Conservation (phyloP, 148 eudicot species). For the Rheum nobile region DNA sequence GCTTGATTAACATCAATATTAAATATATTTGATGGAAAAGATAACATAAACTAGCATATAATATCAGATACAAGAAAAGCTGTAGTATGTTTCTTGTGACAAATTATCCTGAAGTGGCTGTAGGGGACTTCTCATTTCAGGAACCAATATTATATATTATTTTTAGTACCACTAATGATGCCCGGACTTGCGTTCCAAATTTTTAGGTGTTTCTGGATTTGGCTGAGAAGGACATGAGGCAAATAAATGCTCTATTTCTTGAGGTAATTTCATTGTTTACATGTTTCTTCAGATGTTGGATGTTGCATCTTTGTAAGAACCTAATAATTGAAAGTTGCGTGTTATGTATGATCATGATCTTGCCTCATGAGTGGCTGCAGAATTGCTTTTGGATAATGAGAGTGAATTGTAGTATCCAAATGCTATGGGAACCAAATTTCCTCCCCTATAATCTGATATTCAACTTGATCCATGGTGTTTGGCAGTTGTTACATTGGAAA, state of each 20-base stretch:
- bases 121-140: neutral
- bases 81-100: neutral
- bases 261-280: conserved; percentile 51
- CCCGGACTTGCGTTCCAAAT: conserved; percentile 8
- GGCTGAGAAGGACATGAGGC: conserved; percentile 74
- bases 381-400: neutral
- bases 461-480: neutral
- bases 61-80: neutral
- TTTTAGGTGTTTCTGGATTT: conserved; percentile 79
- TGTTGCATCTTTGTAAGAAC: neutral
- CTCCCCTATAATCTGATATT: neutral
- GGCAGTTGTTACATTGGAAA: neutral
- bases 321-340: neutral
- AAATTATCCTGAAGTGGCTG: neutral
- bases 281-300: neutral
- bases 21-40: neutral
- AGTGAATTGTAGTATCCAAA: neutral
- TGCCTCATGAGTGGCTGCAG: neutral
- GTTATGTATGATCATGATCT: neutral
- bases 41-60: neutral
- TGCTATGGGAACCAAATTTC: neutral
- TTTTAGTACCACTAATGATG: neutral
- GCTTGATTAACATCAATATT: neutral
- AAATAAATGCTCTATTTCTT: conserved; percentile 68
- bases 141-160: neutral